phyloP scores from a whole-genome alignment of 495 filamentous ascomycete species.

The Eremomyces bilateralis region DNA sequence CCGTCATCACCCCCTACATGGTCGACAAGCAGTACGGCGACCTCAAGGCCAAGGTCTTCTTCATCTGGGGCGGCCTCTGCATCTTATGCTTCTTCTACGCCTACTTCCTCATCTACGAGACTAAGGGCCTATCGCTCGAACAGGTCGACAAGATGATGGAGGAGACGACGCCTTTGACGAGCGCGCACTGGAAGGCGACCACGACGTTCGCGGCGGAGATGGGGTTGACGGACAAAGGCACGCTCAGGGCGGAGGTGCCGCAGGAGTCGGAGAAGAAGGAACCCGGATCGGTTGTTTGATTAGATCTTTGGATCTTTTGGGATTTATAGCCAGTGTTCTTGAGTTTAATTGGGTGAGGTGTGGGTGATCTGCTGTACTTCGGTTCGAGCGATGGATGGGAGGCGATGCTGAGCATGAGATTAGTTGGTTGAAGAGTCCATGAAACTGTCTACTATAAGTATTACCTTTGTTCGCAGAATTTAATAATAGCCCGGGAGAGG shows the following conservation, averaged over 20 bases:
- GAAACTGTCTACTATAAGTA: no score
- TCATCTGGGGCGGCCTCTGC: conserved; percentile 57
- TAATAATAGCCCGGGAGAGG: no score
- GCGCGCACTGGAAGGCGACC: conserved; percentile 46
- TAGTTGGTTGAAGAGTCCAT: no score
- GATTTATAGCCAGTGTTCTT: no score
- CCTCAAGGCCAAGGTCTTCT: conserved; percentile 54
- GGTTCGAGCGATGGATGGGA: no score
- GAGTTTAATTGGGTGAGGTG: no score
- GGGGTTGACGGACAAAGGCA: conserved; percentile 26
- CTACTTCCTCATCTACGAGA: conserved; percentile 63
- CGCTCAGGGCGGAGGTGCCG: background rate
- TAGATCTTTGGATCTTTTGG: no score
- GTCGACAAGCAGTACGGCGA: conserved; percentile 39
- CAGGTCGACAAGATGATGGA: conserved; percentile 84
- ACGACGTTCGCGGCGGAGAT: conserved; percentile 45
- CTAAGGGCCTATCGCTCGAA: conserved; percentile 72
- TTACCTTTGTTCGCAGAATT: no score
- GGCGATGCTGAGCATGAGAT: no score
- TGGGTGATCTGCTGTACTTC: no score
- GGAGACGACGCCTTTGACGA: conserved; percentile 51
- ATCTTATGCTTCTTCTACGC: conserved; percentile 41
- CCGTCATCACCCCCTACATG: conserved; percentile 65
- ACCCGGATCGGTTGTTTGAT: no score
- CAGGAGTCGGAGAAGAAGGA: background rate